Conservation (phyloP, 305 asterid genomes). For the Fraxinus albicans region DNA sequence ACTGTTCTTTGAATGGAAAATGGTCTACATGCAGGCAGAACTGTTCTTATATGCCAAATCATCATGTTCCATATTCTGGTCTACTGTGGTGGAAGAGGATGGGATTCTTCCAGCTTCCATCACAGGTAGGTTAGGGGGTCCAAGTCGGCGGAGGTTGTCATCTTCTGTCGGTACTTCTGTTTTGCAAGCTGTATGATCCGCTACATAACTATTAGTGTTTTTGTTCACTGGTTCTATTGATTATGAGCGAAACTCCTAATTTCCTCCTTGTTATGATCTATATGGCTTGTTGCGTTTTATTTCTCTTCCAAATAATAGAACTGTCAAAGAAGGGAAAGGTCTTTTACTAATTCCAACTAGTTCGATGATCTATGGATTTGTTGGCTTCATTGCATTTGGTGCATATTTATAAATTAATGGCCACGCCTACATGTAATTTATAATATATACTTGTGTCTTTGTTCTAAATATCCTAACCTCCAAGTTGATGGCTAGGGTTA, state of each 20-base stretch:
- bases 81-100: conserved; percentile 41
- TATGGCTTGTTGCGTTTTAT: conserved; percentile 6
- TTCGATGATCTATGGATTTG: neutral
- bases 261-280: conserved; percentile 17
- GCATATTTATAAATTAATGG: neutral
- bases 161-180: conserved; percentile 62
- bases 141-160: conserved; percentile 82
- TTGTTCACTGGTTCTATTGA: conserved; percentile 8
- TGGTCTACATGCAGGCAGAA: conserved; percentile 49
- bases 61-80: conserved; percentile 70
- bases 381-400: conserved; percentile 20
- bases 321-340: neutral
- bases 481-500: neutral
- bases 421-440: neutral
- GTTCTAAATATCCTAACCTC: neutral
- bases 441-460: neutral
- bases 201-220: conserved; percentile 21
- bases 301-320: conserved; percentile 1
- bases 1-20: conserved; percentile 15
- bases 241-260: conserved; percentile 8
- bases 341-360: conserved; percentile 6
- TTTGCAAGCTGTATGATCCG: conserved; percentile 73
- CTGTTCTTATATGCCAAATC: conserved; percentile 57
- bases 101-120: conserved; percentile 65
- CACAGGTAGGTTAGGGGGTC: conserved; percentile 88